Conservation (phyloP, 257 asterid species). For the Leptodermis oblonga region DNA sequence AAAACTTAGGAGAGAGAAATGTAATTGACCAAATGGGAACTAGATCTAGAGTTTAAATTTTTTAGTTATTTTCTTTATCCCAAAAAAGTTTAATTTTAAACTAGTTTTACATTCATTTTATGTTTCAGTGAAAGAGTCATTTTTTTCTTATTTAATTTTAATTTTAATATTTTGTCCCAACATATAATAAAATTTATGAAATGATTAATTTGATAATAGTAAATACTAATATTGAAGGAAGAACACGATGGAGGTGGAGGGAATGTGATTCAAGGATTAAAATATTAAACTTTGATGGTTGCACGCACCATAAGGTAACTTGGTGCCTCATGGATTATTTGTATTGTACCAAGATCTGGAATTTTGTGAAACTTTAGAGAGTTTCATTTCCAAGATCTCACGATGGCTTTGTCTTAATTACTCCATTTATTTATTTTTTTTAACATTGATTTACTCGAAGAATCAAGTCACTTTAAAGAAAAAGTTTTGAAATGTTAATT, state of each 20-base stretch:
- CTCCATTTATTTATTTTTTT: not conserved
- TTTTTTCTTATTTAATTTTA: too few relatives aligned
- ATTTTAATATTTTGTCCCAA: not conserved
- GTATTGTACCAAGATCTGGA: slow-evolving; percentile 5
- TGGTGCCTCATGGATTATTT: not conserved
- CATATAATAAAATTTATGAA: not conserved
- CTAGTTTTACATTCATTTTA: too few relatives aligned
- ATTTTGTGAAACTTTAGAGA: not conserved
- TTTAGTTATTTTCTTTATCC: too few relatives aligned
- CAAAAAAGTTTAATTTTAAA: too few relatives aligned
- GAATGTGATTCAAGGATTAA: not conserved
- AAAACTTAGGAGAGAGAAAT: too few relatives aligned
- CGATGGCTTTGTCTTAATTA: not conserved
- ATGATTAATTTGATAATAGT: not conserved
- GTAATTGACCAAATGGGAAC: too few relatives aligned
- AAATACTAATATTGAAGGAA: not conserved
- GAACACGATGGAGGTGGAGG: not conserved
- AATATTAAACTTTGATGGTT: not conserved
- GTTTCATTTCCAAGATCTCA: slow-evolving; percentile 6
- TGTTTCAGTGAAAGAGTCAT: too few relatives aligned
- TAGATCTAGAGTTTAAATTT: too few relatives aligned
- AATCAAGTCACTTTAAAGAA: not conserved
- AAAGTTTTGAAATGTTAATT: not conserved
- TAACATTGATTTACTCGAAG: not conserved
- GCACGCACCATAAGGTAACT: slow-evolving; percentile 5